Conservation (phyloP, 192 early-diverging fungal genomes). For the Coemansia sp. region DNA sequence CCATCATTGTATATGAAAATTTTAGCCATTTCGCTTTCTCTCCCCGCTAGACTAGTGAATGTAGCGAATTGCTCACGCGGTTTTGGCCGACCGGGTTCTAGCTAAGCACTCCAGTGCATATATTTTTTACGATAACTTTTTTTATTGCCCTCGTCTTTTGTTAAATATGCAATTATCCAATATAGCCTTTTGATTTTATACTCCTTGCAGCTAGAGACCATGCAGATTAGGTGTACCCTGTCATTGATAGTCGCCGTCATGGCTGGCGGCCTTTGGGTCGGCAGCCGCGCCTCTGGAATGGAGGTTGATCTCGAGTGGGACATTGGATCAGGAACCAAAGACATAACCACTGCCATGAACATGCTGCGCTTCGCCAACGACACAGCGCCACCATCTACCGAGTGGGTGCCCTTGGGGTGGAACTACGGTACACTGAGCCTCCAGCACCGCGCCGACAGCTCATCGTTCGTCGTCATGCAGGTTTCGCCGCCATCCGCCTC, state of each 20-base stretch:
- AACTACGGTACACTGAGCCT: constrained; percentile 34
- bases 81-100: background rate
- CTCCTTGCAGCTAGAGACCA: background rate
- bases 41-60: background rate
- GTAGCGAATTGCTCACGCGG: background rate
- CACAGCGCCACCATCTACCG: constrained; percentile 34
- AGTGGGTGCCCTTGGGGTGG: constrained; percentile 49
- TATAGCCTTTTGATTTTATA: background rate
- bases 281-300: background rate
- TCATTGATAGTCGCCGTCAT: background rate
- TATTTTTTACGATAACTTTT: background rate
- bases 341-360: constrained; percentile 33
- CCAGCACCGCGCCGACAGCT: constrained; percentile 22
- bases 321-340: constrained; percentile 7
- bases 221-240: constrained; percentile 1
- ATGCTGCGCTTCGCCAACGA: constrained; percentile 42
- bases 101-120: background rate
- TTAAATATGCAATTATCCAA: too few species aligned
- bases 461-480: constrained; percentile 30
- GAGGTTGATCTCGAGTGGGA: constrained; percentile 47
- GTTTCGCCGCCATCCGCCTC: constrained; percentile 26
- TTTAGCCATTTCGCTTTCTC: too few species aligned
- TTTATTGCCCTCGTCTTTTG: background rate
- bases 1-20: background rate
- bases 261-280: background rate